These are phyloP conservation scores for Trichosanthes truncata DNA, from an alignment of 306 rosid genomes.

Conservation along the genomic window DNA sequence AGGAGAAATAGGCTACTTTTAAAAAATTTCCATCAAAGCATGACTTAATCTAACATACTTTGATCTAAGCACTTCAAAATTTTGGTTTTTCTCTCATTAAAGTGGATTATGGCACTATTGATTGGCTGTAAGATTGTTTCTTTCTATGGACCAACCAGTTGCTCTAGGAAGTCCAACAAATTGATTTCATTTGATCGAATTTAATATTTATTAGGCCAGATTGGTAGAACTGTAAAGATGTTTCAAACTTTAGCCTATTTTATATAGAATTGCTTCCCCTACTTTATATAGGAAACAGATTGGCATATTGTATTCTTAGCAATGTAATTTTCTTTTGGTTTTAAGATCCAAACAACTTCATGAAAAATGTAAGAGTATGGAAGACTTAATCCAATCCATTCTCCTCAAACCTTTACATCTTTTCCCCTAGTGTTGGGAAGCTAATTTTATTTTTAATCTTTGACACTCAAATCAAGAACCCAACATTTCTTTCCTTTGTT, in stretches of 20 bases:
- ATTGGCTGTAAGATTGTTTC: not conserved
- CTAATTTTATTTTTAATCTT: not conserved
- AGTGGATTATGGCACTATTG: not conserved
- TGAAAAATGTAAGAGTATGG: not conserved
- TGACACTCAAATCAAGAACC: conserved; percentile 5
- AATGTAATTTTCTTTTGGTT: not conserved
- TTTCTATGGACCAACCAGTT: not conserved
- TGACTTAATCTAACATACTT: not conserved
- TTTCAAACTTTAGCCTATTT: not conserved
- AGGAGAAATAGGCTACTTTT: not conserved
- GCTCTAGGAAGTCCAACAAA: not conserved
- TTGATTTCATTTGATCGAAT: not conserved
- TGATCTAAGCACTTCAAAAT: not conserved
- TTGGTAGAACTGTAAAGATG: not conserved
- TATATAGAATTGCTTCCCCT: not conserved
- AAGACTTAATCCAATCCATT: not conserved
- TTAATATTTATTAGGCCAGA: not conserved
- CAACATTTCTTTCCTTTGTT: conserved; percentile 4
- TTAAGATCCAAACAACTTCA: not conserved
- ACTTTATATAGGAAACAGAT: not conserved
- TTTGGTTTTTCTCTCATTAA: not conserved
- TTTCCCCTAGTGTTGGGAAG: not conserved
- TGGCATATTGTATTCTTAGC: not conserved
- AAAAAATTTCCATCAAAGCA: not conserved
- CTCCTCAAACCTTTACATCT: not conserved